Percentiles rank a stretch among this genome's conserved stretches.
phyloP scores from a whole-genome alignment of 257 asterid species.

The Salvia miltiorrhiza region DNA sequence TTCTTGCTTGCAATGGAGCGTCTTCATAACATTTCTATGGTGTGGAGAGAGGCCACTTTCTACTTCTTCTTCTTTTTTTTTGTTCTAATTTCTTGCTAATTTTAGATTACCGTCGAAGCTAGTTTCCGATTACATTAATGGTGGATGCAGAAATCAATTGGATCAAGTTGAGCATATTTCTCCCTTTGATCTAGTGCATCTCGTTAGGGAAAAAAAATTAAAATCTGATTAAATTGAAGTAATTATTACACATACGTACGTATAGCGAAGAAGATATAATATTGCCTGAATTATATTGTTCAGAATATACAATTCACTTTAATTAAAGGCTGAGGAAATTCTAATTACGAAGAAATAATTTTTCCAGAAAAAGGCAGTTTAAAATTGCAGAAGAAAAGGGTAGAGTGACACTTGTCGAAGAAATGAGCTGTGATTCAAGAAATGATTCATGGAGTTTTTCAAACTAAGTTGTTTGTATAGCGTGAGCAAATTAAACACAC shows the following conservation, averaged over 20 bases:
- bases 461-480: slow-evolving; percentile 13
- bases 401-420: not conserved
- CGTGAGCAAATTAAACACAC: slow-evolving; percentile 24
- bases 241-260: too few species aligned
- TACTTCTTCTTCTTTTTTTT: not conserved
- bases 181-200: too few species aligned
- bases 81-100: not conserved
- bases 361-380: not conserved
- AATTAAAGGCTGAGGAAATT: too few species aligned
- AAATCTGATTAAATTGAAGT: too few species aligned
- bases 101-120: not conserved
- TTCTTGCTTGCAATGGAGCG: slow-evolving; percentile 7
- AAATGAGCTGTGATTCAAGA: too few species aligned
- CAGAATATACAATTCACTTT: too few species aligned
- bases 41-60: slow-evolving; percentile 3
- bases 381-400: not conserved
- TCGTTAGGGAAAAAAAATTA: too few species aligned
- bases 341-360: not conserved
- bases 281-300: too few species aligned
- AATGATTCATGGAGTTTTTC: not conserved
- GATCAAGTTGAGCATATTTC: too few species aligned
- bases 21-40: slow-evolving; percentile 18
- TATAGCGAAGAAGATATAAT: too few species aligned
- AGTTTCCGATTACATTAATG: not conserved
- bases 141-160: too few species aligned